A percentile compares a stretch with the other conserved stretches of the same genome.
Evolutionary conservation across 2,329 filamentous ascomycete genomes (phyloP).

Genomic region (Talaromyces pinophilus): DNA sequence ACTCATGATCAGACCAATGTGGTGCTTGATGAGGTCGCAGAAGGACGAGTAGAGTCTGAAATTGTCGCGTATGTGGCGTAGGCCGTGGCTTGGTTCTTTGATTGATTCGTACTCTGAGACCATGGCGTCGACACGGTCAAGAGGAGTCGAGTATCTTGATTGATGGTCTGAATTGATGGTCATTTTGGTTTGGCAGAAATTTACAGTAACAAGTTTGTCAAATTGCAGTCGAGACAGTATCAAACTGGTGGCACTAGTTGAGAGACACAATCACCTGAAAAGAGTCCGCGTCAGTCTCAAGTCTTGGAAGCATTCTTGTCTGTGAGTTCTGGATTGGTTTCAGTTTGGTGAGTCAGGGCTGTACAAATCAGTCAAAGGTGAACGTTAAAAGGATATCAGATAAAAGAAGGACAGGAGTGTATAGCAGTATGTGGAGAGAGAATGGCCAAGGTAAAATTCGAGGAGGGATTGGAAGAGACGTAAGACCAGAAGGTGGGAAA

Average conservation of each 20-base stretch:
- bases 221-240: neutral
- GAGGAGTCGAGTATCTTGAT: conserved; percentile 1
- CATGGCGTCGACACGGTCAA: conserved; percentile 30
- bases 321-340: neutral
- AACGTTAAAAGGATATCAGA: neutral
- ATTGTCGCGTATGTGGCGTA: conserved; percentile 35
- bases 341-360: neutral
- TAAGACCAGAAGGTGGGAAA: neutral
- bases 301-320: neutral
- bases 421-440: neutral
- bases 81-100: conserved; percentile 30
- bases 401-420: neutral
- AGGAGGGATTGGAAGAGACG: neutral
- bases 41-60: conserved; percentile 31
- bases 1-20: conserved; percentile 37
- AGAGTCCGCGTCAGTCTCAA: too few relatives aligned
- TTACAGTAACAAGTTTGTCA: neutral
- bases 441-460: neutral
- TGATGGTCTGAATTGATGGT: neutral
- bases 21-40: conserved; percentile 37
- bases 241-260: neutral
- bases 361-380: neutral
- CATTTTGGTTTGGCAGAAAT: neutral
- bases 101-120: conserved; percentile 32
- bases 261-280: neutral